Evolutionary conservation across 1,139 yeast genomes (phyloP), one percentile per base, ranked within the genome.

Genomic region (Candida freyschussii): DNA sequence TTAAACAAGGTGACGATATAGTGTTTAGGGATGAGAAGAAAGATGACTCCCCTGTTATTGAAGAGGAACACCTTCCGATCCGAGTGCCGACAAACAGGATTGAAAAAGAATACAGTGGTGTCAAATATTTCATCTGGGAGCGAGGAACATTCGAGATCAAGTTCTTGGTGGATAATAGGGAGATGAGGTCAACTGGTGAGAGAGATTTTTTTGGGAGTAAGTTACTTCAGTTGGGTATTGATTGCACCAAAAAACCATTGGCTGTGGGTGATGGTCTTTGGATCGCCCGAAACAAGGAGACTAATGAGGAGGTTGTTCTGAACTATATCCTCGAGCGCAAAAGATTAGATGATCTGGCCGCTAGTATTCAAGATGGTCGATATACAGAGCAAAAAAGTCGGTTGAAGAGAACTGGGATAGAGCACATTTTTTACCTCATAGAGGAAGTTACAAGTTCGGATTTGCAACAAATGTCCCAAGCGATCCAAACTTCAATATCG

Each of bases 181-280:
- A 93, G 58, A 67, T 87, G 5, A 53, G 62, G 42, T 75, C 89
- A 0, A 64, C 62, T 37, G 60, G 54, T 23, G 87, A 85, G 26
- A 61, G 91, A 12, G 80, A 75, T 39, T 81, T 69, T 52, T 84
- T 85, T 50, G 59, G 65, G 6, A 67, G 63, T 4, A 72, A 79
- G 25, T 61, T 91, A n/a, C 52, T 50, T 1, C 52, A 63, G 11
- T 56, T 67, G 17, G 78, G 77, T 0, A 62, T 83, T 1, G 57
- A 61, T 5, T 66, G 75, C 32, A 80, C 74, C 15, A 72, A 72
- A 0, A 59, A 74, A 30, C 65, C 82, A 2, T 62, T 93, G 24
- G 63, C 94, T 0, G 75, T 89, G 2, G 97, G 98, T 1, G 99
- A 93, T 62, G 78, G 81, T 1, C 48, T 83, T 8, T 93, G 98